Evolutionary conservation across 805 yeast species (phyloP).

Genomic region (Starmerella bombicola): DNA sequence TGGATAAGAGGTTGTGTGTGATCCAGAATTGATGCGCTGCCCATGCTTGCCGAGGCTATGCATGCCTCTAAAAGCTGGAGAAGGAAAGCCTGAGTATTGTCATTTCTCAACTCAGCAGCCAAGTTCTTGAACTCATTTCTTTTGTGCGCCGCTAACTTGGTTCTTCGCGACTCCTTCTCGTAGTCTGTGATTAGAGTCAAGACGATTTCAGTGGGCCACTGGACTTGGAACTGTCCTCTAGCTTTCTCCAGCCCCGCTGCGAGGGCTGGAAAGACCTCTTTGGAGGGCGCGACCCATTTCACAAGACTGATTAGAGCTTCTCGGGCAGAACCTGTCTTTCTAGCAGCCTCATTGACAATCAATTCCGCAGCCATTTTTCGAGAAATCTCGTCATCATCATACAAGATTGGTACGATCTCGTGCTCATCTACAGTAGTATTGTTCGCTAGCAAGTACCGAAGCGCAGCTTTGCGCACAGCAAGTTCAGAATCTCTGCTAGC

Average conservation of each 20-base stretch:
- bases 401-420: not conserved
- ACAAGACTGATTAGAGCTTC: not conserved
- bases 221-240: no score
- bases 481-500: conserved; percentile 17
- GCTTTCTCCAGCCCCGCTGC: not conserved
- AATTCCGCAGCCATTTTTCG: conserved; percentile 11
- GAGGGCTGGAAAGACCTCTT: not conserved
- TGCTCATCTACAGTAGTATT: not conserved
- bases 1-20: not conserved
- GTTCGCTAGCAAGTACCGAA: conserved; percentile 4
- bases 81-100: not conserved
- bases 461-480: conserved; percentile 14
- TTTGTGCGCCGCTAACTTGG: not conserved
- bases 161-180: conserved; percentile 1
- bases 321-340: not conserved
- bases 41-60: not conserved
- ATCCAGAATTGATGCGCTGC: not conserved
- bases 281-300: not conserved
- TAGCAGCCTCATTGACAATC: not conserved
- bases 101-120: not conserved
- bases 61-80: not conserved
- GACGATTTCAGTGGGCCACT: not conserved
- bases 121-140: not conserved
- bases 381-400: conserved; percentile 6
- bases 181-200: not conserved